Evolutionary conservation across 176 grass and related monocot genomes (phyloP), one percentile per base, ranked within the genome.

Genomic region (Puya raimondii): DNA sequence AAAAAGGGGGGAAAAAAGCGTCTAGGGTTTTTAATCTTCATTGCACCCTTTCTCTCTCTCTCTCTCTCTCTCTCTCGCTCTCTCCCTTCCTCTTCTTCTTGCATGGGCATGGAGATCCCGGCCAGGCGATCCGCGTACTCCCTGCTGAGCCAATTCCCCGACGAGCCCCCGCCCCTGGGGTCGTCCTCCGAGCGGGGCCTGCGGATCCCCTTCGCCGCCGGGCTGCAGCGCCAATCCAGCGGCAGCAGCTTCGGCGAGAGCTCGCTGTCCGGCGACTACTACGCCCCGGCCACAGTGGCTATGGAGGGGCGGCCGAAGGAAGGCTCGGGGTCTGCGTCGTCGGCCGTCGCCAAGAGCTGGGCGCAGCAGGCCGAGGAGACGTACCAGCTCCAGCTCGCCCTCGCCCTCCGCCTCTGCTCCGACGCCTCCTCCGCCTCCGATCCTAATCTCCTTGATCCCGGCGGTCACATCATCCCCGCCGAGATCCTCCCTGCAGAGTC

Each of bases 331-430:
- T 69, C 77, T 2, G n/a, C 5, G 15, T 52, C 63, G 29, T 71
- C 16, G 1, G 50, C 50, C 0, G 59, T 48, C 23, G 47, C 65
- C 74, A 93, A 93, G 84, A 99, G 89, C 84, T 93, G 94, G 94
- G 89, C 94, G 22, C 94, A 92, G 83, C 94, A 99, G 87, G 94
- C 89, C 2, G 89, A 92, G 84, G 94, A 97, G 75, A 93, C 94
- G 42, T 99, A 99, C 84, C 94, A 93, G 68, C 83, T 99, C 51
- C 94, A 99, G 82, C 89, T 92, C 13, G 86, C 89, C 2, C 84
- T 99, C 53, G 94, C 94, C 15, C 87, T 99, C 12, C 87, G 89
- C 65, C 94, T 99, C 64, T 93, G 94, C 71, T 84, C 89, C 25
- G 94, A 99, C 50, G 79, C 94, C 0, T 71, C 84, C 0, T 84